Conservation (phyloP, 2,329 filamentous ascomycete species). For the Cordyceps fumosorosea region DNA sequence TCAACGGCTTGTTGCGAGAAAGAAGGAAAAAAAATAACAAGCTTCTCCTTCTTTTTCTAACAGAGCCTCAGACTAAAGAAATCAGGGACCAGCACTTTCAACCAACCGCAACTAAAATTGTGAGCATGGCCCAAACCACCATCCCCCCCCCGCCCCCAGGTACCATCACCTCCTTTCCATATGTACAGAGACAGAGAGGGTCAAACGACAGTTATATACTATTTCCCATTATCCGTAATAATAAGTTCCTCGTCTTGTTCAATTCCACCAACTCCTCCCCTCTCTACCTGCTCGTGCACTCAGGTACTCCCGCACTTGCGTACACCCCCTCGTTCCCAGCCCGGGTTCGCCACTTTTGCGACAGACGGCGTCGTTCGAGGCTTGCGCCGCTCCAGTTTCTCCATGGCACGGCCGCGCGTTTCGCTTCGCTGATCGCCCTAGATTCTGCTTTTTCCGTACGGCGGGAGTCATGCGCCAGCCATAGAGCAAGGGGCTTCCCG, state of each 20-base stretch:
- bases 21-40: background rate
- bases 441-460: background rate
- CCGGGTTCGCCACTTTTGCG: slow-evolving; percentile 4
- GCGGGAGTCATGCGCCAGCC: background rate
- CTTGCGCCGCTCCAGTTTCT: slow-evolving; percentile 6
- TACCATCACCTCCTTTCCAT: no score
- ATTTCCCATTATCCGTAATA: background rate
- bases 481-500: background rate
- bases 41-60: background rate
- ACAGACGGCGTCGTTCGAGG: slow-evolving; percentile 4
- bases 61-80: background rate
- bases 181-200: no score
- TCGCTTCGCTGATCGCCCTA: background rate
- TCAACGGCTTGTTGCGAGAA: background rate
- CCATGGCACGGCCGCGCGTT: slow-evolving; percentile 9
- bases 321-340: background rate
- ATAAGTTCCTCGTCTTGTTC: background rate
- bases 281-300: background rate
- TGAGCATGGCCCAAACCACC: no score
- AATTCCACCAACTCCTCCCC: background rate
- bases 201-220: no score
- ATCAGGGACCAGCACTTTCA: background rate
- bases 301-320: background rate
- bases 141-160: no score
- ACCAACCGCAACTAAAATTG: no score